Evolutionary conservation across 345 rosid genomes (phyloP).

Genomic region (Turritis glabra): DNA sequence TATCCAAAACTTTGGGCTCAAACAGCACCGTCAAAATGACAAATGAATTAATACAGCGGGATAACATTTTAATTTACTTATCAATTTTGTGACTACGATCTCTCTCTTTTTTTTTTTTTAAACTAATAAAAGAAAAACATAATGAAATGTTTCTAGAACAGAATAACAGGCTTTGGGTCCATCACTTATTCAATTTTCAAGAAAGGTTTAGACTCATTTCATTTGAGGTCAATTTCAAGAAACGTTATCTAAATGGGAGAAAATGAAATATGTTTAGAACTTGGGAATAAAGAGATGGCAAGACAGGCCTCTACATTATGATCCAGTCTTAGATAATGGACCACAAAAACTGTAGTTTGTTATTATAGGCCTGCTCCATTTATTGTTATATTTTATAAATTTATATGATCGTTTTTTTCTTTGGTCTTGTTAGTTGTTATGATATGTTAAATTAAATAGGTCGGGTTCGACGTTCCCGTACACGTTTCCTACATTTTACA

Average conservation of each 20-base stretch:
- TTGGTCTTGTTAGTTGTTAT: background rate
- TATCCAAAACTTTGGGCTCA: constrained; percentile 23
- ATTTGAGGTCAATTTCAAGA: background rate
- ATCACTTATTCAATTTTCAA: background rate
- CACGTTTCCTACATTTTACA: background rate
- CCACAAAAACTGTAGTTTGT: background rate
- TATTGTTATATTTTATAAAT: background rate
- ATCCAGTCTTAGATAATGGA: constrained; percentile 5
- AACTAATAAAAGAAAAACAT: background rate
- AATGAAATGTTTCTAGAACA: background rate
- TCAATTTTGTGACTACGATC: background rate
- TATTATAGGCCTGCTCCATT: background rate
- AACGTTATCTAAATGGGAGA: background rate
- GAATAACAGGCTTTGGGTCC: background rate
- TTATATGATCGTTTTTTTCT: background rate
- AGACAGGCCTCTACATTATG: constrained; percentile 7
- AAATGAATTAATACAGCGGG: background rate
- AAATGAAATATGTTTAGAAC: background rate
- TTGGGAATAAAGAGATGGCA: background rate
- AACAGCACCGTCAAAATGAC: background rate
- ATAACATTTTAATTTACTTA: background rate
- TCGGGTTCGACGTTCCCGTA: background rate
- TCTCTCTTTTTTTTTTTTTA: background rate
- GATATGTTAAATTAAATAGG: background rate
- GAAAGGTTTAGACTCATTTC: background rate